Evolutionary conservation across 2,329 filamentous ascomycete species (phyloP).

Genomic region (Geoglossum cookeanum): DNA sequence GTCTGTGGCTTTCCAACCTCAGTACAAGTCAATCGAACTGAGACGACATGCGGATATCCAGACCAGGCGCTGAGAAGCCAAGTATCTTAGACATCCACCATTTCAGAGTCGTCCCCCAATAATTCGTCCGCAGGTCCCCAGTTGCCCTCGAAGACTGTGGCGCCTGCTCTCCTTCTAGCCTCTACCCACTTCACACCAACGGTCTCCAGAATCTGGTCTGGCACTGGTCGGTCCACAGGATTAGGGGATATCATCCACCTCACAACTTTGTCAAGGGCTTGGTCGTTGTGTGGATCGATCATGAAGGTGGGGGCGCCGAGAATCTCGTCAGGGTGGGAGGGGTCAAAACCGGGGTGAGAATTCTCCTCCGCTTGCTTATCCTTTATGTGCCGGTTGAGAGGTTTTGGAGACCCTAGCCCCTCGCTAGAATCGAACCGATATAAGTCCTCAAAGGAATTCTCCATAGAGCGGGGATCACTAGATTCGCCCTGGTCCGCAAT

Average conservation of each 20-base stretch:
- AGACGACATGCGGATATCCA: background rate
- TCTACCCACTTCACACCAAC: constrained; percentile 68
- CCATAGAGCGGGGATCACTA: constrained; percentile 40
- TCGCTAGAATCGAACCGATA: constrained; percentile 25
- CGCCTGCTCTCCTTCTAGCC: constrained; percentile 57
- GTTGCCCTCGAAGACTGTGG: constrained; percentile 90
- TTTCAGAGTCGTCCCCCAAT: constrained; percentile 37
- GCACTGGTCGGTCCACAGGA: constrained; percentile 51
- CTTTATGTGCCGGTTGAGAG: constrained; percentile 12
- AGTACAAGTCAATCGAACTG: background rate
- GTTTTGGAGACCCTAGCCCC: constrained; percentile 21
- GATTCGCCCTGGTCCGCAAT: constrained; percentile 55
- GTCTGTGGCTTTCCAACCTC: background rate
- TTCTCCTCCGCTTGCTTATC: constrained; percentile 3
- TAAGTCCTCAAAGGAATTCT: constrained; percentile 24
- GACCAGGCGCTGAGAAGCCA: background rate
- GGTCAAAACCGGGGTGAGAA: background rate
- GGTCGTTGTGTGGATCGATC: constrained; percentile 50
- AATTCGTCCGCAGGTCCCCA: constrained; percentile 66
- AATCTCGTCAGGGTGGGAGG: constrained; percentile 33
- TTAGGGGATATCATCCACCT: constrained; percentile 72
- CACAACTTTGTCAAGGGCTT: constrained; percentile 69
- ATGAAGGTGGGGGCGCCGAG: constrained; percentile 69
- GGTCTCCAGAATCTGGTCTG: constrained; percentile 52
- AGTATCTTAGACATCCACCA: constrained; percentile 35